A percentile compares a stretch with the other conserved stretches of the same genome.
Conservation (phyloP, 2,329 filamentous ascomycete species). For the Phoma sp. region DNA sequence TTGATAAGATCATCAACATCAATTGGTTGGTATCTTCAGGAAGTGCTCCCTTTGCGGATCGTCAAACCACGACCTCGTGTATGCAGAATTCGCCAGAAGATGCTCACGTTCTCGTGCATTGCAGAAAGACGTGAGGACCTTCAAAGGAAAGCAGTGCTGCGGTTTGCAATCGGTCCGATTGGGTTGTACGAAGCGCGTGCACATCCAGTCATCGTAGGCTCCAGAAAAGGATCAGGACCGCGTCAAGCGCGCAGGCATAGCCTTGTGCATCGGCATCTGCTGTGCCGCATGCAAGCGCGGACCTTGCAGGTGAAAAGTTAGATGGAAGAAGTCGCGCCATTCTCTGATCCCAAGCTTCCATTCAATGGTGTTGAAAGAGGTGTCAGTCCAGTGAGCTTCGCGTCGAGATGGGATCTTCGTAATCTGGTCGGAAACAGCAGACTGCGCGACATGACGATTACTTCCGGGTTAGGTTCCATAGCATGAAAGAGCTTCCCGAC, state of each 20-base stretch:
- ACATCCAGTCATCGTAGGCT: background rate
- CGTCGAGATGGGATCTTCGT: constrained; percentile 3
- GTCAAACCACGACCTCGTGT: background rate
- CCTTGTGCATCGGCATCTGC: background rate
- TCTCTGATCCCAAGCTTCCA: background rate
- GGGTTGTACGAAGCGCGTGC: constrained; percentile 3
- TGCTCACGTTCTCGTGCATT: background rate
- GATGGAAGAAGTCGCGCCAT: background rate
- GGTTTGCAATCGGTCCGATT: constrained; percentile 7
- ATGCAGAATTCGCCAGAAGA: background rate
- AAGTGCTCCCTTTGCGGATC: background rate
- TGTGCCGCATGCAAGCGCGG: constrained; percentile 8
- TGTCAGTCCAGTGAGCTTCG: constrained; percentile 4
- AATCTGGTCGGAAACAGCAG: constrained; percentile 9
- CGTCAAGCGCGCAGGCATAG: constrained; percentile 11
- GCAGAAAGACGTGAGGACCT: background rate
- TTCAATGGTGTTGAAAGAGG: background rate
- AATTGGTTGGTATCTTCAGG: background rate
- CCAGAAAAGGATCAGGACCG: constrained; percentile 1
- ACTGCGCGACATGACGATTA: constrained; percentile 8
- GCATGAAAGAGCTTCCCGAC: constrained; percentile 8
- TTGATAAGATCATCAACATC: constrained; percentile 12
- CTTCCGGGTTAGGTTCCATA: constrained; percentile 11
- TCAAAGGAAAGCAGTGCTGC: background rate
- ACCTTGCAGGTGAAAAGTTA: background rate